phyloP scores from a whole-genome alignment of 2,329 filamentous ascomycete species.

The Cercospora sesami region DNA sequence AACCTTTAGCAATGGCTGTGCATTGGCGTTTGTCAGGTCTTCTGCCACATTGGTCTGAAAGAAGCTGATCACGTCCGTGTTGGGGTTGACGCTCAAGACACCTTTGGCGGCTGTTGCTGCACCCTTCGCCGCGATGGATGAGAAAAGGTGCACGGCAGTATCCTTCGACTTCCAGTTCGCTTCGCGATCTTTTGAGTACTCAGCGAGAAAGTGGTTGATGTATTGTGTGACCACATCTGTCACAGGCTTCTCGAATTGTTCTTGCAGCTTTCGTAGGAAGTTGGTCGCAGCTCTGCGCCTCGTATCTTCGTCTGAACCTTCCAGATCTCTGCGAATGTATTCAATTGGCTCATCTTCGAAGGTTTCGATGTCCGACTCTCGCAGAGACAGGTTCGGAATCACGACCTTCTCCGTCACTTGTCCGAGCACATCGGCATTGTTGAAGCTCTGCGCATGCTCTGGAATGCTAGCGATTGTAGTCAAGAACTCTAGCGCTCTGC shows the following conservation, averaged over 20 bases:
- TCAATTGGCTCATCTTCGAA: constrained; percentile 99
- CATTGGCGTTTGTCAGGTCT: constrained; percentile 73
- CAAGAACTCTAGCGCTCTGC: constrained; percentile 90
- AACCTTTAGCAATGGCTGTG: constrained; percentile 87
- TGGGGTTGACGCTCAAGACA: constrained; percentile 78
- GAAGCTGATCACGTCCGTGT: constrained; percentile 83
- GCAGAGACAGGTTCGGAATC: constrained; percentile 83
- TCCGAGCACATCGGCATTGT: constrained; percentile 72
- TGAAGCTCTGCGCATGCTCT: constrained; percentile 81
- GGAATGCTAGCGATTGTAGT: constrained; percentile 80
- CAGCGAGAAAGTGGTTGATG: constrained; percentile 76
- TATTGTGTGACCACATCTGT: constrained; percentile 86
- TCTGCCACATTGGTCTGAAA: constrained; percentile 89
- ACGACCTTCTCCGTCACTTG: constrained; percentile 96
- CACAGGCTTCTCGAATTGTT: constrained; percentile 81
- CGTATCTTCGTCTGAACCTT: constrained; percentile 95
- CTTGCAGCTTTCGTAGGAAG: constrained; percentile 84
- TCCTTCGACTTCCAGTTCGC: constrained; percentile 96
- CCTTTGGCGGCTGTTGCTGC: constrained; percentile 82
- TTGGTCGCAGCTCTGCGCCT: constrained; percentile 89
- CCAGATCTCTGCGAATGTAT: constrained; percentile 90
- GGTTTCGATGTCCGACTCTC: constrained; percentile 90
- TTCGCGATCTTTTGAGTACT: constrained; percentile 66
- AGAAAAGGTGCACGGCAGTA: constrained; percentile 94
- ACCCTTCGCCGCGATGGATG: constrained; percentile 90